These are phyloP conservation scores for Ophiostoma ips DNA, from an alignment of 2,329 filamentous ascomycete genomes.

Conservation along the genomic window DNA sequence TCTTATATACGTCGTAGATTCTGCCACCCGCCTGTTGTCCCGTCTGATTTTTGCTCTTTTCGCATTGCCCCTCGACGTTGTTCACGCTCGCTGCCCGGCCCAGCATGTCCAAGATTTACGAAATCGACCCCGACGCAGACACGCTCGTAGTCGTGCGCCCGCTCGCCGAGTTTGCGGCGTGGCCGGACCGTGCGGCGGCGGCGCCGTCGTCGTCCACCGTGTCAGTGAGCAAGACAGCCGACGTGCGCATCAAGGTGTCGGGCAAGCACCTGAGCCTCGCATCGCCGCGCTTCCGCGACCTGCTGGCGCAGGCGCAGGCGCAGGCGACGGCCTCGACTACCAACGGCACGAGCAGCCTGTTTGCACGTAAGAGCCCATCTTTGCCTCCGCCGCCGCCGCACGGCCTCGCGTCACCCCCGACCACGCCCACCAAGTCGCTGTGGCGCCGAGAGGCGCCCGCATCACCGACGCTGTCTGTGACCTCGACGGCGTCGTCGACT, in stretches of 20 bases:
- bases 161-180: conserved; percentile 15
- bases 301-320: neutral
- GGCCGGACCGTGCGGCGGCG: conserved; percentile 10
- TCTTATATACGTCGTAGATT: no score
- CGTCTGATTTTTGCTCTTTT: no score
- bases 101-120: conserved; percentile 21
- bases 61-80: neutral
- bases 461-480: neutral
- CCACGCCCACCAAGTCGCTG: conserved; percentile 2
- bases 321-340: no score
- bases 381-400: neutral
- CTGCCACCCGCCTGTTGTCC: no score
- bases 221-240: conserved; percentile 5
- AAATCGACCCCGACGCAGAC: conserved; percentile 23
- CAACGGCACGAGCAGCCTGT: neutral
- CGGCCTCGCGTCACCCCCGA: conserved; percentile 2
- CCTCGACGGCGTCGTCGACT: neutral
- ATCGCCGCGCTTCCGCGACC: conserved; percentile 19
- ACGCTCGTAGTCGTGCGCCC: conserved; percentile 20
- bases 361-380: neutral
- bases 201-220: neutral
- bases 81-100: neutral
- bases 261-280: conserved; percentile 24
- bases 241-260: conserved; percentile 23
- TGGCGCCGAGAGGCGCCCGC: conserved; percentile 5